Base-by-base conservation (phyloP, 2,329 filamentous ascomycete species). In the Xylariaceae sp. region DNA sequence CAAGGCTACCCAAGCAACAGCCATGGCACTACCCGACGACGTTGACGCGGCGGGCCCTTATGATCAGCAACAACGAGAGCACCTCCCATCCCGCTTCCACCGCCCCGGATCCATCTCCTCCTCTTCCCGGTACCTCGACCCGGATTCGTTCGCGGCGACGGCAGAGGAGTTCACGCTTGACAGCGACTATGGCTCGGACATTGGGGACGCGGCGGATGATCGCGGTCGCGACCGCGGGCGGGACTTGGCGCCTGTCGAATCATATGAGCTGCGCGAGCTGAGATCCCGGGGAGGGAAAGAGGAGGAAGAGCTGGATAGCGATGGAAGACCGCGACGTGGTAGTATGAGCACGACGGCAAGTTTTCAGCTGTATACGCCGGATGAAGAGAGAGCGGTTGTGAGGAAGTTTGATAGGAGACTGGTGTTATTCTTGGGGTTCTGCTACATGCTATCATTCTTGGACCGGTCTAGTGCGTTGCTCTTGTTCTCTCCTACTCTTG, bases 391-490 rank as follows among this genome's bases (percentile, higher is more conserved):
- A 17, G 69, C 72, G 3, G 82, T 94, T 8, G 72, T 89, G 42
- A 73, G 72, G 56, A 89, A 87, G 65, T 80, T 95, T 52, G 89
- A 95, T 61, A 73, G 79, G 42, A 79, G 76, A 49, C 73, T 96
- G 39, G 87, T 95, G 4, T 62, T 87, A 1, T 94, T 95, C 59
- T 75, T 95, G 49, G 85, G 87, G 9, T 61, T 91, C 44, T 72
- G 95, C 11, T 96, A 93, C 60, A 77, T 94, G 72, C 70, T 95
- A 47, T 85, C 83, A 48, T 95, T 95, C 60, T 66, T 95, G 50
- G 89, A 95, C 63, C 76, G 89, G 51, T 90, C 87, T 15, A 95
- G 87, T 89, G 69, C 48, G 74, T 68, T 18, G 38, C 9, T 15
- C 28, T 12, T 19, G 19, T 29, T 26, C 7, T 38, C 30, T 17